phyloP scores from a whole-genome alignment of 257 asterid genomes.

The Coffea eugenioides region DNA sequence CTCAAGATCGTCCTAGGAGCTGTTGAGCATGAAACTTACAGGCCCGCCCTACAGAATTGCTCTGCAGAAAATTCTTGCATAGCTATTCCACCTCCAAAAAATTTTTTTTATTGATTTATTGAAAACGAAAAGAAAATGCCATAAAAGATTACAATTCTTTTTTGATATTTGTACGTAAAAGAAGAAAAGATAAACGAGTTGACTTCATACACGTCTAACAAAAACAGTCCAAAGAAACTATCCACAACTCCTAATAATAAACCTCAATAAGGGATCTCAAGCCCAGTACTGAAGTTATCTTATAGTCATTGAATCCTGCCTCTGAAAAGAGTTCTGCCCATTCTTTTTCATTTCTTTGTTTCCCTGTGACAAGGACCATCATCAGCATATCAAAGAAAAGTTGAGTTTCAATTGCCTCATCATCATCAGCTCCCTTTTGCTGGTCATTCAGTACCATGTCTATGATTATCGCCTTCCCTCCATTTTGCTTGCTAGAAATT shows the following conservation, averaged over 20 bases:
- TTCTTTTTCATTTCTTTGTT: background rate
- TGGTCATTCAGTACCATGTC: slow-evolving; percentile 13
- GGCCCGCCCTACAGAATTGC: no score
- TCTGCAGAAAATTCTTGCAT: no score
- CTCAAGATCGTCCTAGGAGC: background rate
- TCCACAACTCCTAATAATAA: no score
- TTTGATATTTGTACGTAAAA: no score
- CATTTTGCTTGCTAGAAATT: slow-evolving; percentile 17
- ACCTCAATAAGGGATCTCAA: background rate
- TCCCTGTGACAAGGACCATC: background rate
- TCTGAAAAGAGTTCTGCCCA: background rate
- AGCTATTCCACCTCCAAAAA: no score
- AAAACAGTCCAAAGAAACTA: background rate
- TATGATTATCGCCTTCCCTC: slow-evolving; percentile 30
- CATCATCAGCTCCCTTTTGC: background rate
- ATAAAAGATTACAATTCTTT: no score
- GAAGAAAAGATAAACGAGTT: no score
- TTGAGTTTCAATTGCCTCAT: background rate
- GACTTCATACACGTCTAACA: background rate
- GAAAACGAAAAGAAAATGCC: no score
- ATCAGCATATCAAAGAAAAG: background rate
- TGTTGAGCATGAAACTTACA: no score
- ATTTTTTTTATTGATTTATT: no score
- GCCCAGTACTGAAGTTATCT: background rate
- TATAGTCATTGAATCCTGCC: background rate